phyloP scores from a whole-genome alignment of 2,329 filamentous ascomycete species.

The Colletotrichum noveboracense region DNA sequence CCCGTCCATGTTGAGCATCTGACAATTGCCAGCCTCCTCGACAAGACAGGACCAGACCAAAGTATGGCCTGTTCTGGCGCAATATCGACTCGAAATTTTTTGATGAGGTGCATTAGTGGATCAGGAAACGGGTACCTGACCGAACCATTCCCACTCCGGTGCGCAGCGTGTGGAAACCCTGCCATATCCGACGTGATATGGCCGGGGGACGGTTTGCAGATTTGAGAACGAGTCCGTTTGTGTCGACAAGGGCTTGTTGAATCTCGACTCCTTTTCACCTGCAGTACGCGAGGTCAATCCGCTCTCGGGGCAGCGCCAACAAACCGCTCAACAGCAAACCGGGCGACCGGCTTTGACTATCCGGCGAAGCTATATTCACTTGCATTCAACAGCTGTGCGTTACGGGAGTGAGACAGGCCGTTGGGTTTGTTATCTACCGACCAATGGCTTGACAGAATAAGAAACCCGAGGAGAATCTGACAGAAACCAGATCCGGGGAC shows the following conservation, averaged over 20 bases:
- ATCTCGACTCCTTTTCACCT: slow-evolving; percentile 11
- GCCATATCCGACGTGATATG: slow-evolving; percentile 18
- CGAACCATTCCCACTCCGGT: slow-evolving; percentile 17
- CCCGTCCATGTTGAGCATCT: not conserved
- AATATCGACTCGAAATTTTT: slow-evolving; percentile 16
- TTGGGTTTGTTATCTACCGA: not conserved
- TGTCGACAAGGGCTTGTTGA: slow-evolving; percentile 3
- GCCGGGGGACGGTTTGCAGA: slow-evolving; percentile 7
- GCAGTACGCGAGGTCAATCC: not conserved
- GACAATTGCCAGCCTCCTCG: not conserved
- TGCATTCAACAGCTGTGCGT: not conserved
- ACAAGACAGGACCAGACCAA: not conserved
- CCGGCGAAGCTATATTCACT: not conserved
- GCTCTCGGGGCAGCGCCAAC: not conserved
- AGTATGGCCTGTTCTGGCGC: slow-evolving; percentile 14
- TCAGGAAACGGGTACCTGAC: slow-evolving; percentile 18
- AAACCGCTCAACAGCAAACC: not conserved
- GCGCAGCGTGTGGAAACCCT: slow-evolving; percentile 14
- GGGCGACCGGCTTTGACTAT: not conserved
- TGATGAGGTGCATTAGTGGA: slow-evolving; percentile 23
- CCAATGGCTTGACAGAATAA: not conserved
- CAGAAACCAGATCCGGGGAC: not conserved
- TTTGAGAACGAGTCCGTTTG: not conserved
- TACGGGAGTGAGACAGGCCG: not conserved
- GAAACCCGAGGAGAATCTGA: not conserved